Evolutionary conservation across 208 protist genomes (phyloP).

Genomic region (Vickermania spadyakhi): DNA sequence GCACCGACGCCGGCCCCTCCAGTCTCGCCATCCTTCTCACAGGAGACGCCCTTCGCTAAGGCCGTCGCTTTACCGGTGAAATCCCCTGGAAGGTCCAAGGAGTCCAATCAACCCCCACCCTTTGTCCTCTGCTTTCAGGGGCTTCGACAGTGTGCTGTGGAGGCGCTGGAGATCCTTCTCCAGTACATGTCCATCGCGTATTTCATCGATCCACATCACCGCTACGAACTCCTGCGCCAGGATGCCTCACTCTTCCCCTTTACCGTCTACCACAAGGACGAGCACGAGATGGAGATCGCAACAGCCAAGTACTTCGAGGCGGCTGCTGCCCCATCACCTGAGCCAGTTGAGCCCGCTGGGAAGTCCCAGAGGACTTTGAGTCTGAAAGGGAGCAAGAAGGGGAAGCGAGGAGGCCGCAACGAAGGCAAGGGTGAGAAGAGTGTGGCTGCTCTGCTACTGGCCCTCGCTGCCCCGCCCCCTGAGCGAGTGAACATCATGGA

Average conservation of each 20-base stretch:
- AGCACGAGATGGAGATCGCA: not conserved
- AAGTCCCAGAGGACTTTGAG: not conserved
- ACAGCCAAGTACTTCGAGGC: not conserved
- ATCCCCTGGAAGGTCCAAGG: not conserved
- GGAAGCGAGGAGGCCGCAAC: not conserved
- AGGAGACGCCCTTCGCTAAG: not conserved
- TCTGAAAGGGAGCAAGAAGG: not conserved
- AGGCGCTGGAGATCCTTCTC: conserved; percentile 1
- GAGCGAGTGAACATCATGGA: not conserved
- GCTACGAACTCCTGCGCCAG: not conserved
- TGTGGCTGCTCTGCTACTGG: not conserved
- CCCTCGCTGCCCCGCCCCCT: not conserved
- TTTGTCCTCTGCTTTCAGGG: conserved; percentile 1
- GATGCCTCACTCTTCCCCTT: not conserved
- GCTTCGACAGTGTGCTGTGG: conserved; percentile 2
- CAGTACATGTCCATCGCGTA: not conserved
- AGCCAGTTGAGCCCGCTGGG: not conserved
- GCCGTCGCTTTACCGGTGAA: not conserved
- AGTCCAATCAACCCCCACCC: not conserved
- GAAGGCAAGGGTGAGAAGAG: not conserved
- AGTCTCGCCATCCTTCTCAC: not conserved
- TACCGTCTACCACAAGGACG: not conserved
- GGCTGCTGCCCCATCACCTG: not conserved
- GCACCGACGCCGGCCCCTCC: not conserved
- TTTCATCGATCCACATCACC: not conserved